Conservation (phyloP, 2,329 filamentous ascomycete species). For the Sclerotinia nivalis region DNA sequence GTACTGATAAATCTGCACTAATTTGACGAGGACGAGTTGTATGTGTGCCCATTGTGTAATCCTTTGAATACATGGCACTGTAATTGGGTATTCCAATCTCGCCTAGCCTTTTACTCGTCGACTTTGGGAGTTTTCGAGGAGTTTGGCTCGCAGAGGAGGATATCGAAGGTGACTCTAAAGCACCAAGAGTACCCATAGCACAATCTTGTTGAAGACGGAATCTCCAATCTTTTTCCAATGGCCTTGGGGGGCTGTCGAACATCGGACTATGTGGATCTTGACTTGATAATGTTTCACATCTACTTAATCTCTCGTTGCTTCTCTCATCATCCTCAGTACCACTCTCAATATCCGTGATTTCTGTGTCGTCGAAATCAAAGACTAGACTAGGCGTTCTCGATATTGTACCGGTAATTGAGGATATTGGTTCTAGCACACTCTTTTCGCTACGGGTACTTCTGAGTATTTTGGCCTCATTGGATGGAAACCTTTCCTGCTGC, state of each 20-base stretch:
- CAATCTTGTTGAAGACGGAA: conserved; percentile 8
- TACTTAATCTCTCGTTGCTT: conserved; percentile 10
- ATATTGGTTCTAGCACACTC: not conserved
- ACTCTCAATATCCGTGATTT: conserved; percentile 14
- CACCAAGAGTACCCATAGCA: not conserved
- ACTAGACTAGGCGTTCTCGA: conserved; percentile 20
- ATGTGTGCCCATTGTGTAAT: not conserved
- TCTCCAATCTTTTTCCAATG: conserved; percentile 13
- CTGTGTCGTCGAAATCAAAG: conserved; percentile 16
- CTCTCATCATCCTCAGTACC: not conserved
- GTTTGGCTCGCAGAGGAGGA: not conserved
- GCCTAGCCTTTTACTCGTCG: not conserved
- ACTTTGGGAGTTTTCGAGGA: not conserved
- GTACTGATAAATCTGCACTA: not conserved
- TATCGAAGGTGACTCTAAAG: not conserved
- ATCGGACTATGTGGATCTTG: conserved; percentile 13
- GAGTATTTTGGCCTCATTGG: not conserved
- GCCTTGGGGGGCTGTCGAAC: not conserved
- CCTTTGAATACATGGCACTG: not conserved
- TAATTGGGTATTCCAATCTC: not conserved
- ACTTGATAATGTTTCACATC: conserved; percentile 14
- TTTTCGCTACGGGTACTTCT: not conserved
- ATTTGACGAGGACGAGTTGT: not conserved
- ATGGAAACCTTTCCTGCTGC: not conserved
- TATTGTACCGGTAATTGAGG: not conserved